Conservation (phyloP, 441 rosid genomes). For the Corymbia calophylla region DNA sequence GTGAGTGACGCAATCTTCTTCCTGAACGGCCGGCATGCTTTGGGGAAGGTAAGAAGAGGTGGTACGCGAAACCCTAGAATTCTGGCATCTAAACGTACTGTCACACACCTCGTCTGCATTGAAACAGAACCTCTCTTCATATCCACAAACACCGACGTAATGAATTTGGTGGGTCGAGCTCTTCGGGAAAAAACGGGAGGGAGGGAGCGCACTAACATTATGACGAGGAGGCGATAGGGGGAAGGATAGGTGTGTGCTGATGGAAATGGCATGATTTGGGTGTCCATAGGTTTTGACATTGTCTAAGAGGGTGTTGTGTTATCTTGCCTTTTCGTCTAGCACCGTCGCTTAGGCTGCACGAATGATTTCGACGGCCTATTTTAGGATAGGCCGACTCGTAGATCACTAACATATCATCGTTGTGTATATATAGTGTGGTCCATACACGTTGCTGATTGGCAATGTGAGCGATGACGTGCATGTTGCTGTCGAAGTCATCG, state of each 20-base stretch:
- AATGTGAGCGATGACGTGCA: neutral
- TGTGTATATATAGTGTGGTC: neutral
- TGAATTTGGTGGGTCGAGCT: neutral
- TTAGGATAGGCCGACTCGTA: neutral
- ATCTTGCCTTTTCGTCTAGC: neutral
- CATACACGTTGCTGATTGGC: neutral
- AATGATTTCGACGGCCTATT: neutral
- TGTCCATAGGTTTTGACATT: neutral
- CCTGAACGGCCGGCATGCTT: neutral
- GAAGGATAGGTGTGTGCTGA: neutral
- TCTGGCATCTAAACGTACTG: neutral
- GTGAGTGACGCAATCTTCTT: neutral
- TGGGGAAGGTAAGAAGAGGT: neutral
- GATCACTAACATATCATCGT: neutral
- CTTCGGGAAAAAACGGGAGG: neutral
- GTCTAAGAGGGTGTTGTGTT: neutral
- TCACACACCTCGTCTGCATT: neutral
- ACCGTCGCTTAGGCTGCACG: neutral
- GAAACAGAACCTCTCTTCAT: neutral
- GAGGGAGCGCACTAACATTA: neutral
- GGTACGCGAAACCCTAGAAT: neutral
- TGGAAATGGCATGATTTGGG: neutral
- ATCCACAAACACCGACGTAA: neutral
- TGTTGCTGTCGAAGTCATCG: neutral
- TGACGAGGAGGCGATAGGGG: neutral